Conservation (phyloP, 345 rosid genomes). For the Bruguiera parviflora region DNA sequence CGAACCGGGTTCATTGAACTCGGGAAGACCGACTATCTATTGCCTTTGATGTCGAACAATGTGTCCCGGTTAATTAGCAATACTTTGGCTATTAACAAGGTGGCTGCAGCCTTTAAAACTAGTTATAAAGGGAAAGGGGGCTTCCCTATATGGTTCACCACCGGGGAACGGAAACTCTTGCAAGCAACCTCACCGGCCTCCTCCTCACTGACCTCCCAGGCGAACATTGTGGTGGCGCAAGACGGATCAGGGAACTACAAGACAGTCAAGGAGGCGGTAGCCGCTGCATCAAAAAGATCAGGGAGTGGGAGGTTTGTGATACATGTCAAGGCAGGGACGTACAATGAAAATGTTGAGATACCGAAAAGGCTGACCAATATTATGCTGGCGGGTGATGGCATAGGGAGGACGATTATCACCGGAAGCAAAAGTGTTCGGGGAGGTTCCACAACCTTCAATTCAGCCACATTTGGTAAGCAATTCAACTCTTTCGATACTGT, state of each 20-base stretch:
- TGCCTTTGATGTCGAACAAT: conserved; percentile 33
- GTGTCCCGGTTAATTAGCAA: conserved; percentile 38
- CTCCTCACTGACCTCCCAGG: conserved; percentile 18
- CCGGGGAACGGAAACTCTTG: conserved; percentile 37
- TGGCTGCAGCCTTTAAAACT: background rate
- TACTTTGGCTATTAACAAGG: conserved; percentile 35
- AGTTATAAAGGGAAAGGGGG: conserved; percentile 3
- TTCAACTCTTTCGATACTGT: background rate
- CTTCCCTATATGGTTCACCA: conserved; percentile 37
- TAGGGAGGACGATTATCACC: conserved; percentile 34
- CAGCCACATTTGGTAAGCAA: conserved; percentile 40
- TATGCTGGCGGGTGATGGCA: conserved; percentile 40
- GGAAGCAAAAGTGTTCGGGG: conserved; percentile 43
- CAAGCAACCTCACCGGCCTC: conserved; percentile 22
- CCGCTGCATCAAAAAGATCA: conserved; percentile 28
- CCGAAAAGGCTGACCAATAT: conserved; percentile 28
- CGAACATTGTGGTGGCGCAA: conserved; percentile 40
- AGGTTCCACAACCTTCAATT: conserved; percentile 39
- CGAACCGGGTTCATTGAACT: conserved; percentile 38
- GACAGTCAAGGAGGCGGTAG: conserved; percentile 36
- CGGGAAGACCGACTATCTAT: conserved; percentile 27
- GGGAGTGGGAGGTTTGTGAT: conserved; percentile 32
- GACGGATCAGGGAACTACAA: conserved; percentile 40
- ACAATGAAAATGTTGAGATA: conserved; percentile 30
- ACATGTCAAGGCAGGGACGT: conserved; percentile 29